phyloP scores from a whole-genome alignment of 1,139 yeast species.

The Hyphopichia khmerensis region DNA sequence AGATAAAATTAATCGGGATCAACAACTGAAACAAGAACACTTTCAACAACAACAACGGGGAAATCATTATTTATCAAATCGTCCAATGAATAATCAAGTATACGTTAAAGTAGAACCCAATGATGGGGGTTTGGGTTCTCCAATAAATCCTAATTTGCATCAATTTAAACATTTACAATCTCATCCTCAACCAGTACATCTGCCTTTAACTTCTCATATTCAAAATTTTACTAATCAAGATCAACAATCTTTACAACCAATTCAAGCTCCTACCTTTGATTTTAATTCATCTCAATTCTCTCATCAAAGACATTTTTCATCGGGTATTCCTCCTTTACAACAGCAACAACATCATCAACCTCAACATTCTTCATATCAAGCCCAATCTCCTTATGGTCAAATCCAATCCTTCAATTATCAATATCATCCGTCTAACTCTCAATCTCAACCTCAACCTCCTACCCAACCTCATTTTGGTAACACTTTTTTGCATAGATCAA shows the following conservation, averaged over 20 bases:
- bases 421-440: conserved; percentile 1
- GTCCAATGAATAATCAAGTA: conserved; percentile 9
- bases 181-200: not conserved
- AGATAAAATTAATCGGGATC: not conserved
- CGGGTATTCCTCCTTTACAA: not conserved
- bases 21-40: not conserved
- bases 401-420: conserved; percentile 5
- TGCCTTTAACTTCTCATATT: not conserved
- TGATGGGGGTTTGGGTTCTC: conserved; percentile 9
- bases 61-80: conserved; percentile 13
- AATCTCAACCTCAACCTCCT: conserved; percentile 11
- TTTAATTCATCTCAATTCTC: not conserved
- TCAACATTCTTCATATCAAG: conserved; percentile 7
- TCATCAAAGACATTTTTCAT: not conserved
- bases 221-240: not conserved
- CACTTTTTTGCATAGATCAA: not conserved
- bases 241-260: conserved; percentile 7
- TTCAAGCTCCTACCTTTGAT: conserved; percentile 5
- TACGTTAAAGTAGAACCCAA: conserved; percentile 4
- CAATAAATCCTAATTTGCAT: conserved; percentile 8
- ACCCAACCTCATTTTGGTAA: conserved; percentile 9
- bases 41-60: not conserved
- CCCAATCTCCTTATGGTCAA: conserved; percentile 8
- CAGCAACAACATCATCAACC: conserved; percentile 8
- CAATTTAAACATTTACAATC: conserved; percentile 3